Percentiles rank a stretch among this genome's conserved stretches.
Conservation (phyloP, 345 rosid genomes). For the Boechera divaricarpa region DNA sequence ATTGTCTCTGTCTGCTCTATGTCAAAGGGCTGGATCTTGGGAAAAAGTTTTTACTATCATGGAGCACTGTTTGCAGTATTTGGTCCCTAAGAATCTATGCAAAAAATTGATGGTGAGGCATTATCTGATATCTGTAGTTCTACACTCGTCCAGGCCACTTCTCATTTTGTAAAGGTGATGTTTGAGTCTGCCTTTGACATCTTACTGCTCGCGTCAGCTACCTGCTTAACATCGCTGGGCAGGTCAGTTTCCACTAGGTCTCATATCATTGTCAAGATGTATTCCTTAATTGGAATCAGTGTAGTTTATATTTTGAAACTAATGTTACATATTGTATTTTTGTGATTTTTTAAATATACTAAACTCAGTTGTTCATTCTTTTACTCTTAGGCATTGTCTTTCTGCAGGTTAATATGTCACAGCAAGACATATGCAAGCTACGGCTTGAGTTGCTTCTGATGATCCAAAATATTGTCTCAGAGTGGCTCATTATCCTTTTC, state of each 20-base stretch:
- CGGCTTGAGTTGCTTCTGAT: slow-evolving; percentile 85
- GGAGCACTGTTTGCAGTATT: slow-evolving; percentile 66
- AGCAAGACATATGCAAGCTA: slow-evolving; percentile 67
- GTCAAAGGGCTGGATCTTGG: slow-evolving; percentile 78
- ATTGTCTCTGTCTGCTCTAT: slow-evolving; percentile 65
- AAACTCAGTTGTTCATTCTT: slow-evolving; percentile 9
- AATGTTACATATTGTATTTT: background rate
- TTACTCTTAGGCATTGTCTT: slow-evolving; percentile 12
- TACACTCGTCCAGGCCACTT: slow-evolving; percentile 73
- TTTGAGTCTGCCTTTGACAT: slow-evolving; percentile 83
- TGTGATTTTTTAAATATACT: slow-evolving; percentile 1
- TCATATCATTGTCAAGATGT: slow-evolving; percentile 10
- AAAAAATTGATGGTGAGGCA: slow-evolving; percentile 52
- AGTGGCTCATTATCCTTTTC: slow-evolving; percentile 84
- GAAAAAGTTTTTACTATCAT: slow-evolving; percentile 64
- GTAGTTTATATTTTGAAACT: slow-evolving; percentile 18
- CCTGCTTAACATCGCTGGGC: slow-evolving; percentile 70
- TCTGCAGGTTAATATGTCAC: slow-evolving; percentile 71
- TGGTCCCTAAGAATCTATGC: slow-evolving; percentile 70
- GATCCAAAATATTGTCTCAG: slow-evolving; percentile 82
- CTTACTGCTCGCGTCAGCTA: slow-evolving; percentile 75
- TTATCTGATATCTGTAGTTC: slow-evolving; percentile 53
- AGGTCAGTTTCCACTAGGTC: slow-evolving; percentile 59
- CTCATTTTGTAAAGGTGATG: slow-evolving; percentile 86
- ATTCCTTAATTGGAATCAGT: slow-evolving; percentile 11